A percentile compares a stretch with the other conserved stretches of the same genome.
Conservation (phyloP, 352 stramenopile species). For the Phytopythium chamaehyphon region DNA sequence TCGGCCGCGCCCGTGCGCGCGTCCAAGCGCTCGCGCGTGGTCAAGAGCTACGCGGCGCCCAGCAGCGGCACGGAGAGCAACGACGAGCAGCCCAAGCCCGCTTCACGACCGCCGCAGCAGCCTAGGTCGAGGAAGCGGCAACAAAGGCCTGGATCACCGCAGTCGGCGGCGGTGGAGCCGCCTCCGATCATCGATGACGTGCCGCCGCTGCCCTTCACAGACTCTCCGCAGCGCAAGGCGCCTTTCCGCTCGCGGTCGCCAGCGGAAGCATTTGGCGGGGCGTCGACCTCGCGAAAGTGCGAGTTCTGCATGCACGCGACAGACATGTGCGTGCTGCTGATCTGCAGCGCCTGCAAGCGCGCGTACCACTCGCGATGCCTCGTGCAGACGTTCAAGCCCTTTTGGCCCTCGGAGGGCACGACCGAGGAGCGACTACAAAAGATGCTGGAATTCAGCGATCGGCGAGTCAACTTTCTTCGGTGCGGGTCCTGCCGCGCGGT, state of each 20-base stretch:
- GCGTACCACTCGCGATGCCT: conserved; percentile 47
- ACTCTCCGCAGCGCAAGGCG: conserved; percentile 1
- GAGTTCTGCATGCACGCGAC: conserved; percentile 35
- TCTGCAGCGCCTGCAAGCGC: conserved; percentile 33
- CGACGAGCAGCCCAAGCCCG: neutral
- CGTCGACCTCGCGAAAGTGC: conserved; percentile 13
- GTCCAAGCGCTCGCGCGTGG: conserved; percentile 3
- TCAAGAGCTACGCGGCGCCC: neutral
- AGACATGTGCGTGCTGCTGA: conserved; percentile 31
- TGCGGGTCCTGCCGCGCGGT: conserved; percentile 41
- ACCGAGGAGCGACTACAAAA: conserved; percentile 29
- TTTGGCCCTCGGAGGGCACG: conserved; percentile 15
- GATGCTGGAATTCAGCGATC: conserved; percentile 19
- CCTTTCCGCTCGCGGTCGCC: conserved; percentile 1
- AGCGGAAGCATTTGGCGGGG: neutral
- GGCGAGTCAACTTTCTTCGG: conserved; percentile 34
- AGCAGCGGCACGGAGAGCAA: neutral
- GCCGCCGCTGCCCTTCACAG: conserved; percentile 30
- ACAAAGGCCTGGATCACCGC: neutral
- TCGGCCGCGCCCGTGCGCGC: neutral
- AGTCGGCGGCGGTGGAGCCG: neutral
- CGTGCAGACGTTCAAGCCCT: conserved; percentile 25
- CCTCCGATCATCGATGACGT: conserved; percentile 23
- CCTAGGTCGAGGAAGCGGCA: neutral
- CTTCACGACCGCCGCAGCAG: neutral